Base-by-base conservation (phyloP, 768 basidiomycete species). In the Boletus insuetus region DNA sequence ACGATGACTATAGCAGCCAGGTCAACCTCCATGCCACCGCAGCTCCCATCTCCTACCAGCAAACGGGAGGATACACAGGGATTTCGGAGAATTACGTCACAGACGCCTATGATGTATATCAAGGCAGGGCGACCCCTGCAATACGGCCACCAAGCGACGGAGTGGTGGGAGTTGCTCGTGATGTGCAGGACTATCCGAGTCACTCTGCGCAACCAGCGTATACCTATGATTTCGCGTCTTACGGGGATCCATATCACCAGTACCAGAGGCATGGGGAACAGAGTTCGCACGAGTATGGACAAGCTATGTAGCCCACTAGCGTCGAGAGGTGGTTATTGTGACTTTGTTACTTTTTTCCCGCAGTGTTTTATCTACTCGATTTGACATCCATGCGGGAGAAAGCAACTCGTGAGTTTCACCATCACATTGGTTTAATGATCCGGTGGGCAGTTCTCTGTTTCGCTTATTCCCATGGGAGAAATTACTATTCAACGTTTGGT, bases 1-100 rank as follows among this genome's bases (percentile, higher is more conserved):
- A 87, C 55, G 86, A 89, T 52, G 87, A 90, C 60, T 81, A 84
- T 63, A 82, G 84, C 58, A 87, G 86, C 65, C 80, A 79, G 20
- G 72, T 77, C 31, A 81, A 86, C 65, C 79, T 91, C 14, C 69
- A 86, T 17, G 60, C 76, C 6, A 71, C 80, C 31, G 83, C 84
- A 17, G 85, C 86, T 32, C 82, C 87, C 6, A 79, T 85, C 49
- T 77, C 77, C 31, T 79, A 80, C 45, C 77, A 79, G 40, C 69
- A 55, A 48, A 37, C 58, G 9, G 62, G 60, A 20, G 22, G 47
- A 10, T 68, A 73, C 20, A 16, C 53, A 20, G 62, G 56, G 11
- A 26, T 38, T 32, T 26, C 50, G 46, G 73, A 71, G 52, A 74
- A 60, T 61, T 64, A 75, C 47, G 59, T 54, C 22, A 79, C 77